These are phyloP conservation scores for Candida methanosorbosa DNA, from an alignment of 805 yeast species.

Conservation along the genomic window DNA sequence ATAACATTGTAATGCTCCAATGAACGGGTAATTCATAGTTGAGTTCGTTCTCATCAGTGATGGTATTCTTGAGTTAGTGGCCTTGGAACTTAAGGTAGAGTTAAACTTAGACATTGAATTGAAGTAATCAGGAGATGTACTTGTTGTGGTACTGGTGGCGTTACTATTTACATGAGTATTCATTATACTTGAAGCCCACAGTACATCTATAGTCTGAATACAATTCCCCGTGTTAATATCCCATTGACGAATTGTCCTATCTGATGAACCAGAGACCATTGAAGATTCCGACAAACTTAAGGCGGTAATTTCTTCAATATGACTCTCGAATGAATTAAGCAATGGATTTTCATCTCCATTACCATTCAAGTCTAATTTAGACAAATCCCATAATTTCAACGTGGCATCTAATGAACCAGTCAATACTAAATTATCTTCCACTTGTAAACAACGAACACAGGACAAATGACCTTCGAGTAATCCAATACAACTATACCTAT, in stretches of 20 bases:
- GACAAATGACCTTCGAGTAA: slow-evolving; percentile 53
- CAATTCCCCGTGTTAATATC: slow-evolving; percentile 59
- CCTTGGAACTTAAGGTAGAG: neutral
- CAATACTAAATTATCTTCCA: slow-evolving; percentile 39
- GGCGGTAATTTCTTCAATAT: slow-evolving; percentile 59
- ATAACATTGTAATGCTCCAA: slow-evolving; percentile 61
- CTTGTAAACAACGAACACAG: slow-evolving; percentile 49
- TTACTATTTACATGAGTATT: slow-evolving; percentile 7
- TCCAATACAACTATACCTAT: slow-evolving; percentile 42
- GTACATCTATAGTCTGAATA: slow-evolving; percentile 59
- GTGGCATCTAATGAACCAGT: slow-evolving; percentile 60
- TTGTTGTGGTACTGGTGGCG: no score
- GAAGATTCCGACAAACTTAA: slow-evolving; percentile 42
- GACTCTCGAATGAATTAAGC: slow-evolving; percentile 49
- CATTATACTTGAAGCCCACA: slow-evolving; percentile 43
- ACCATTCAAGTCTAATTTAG: slow-evolving; percentile 15
- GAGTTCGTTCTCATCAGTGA: slow-evolving; percentile 1
- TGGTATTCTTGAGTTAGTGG: neutral
- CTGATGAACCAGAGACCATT: slow-evolving; percentile 64
- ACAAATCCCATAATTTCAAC: slow-evolving; percentile 51
- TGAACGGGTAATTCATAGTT: slow-evolving; percentile 41
- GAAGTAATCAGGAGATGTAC: no score
- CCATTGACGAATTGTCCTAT: slow-evolving; percentile 70
- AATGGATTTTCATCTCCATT: slow-evolving; percentile 24
- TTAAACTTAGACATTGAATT: neutral